phyloP scores from a whole-genome alignment of 2,329 filamentous ascomycete genomes.

The Neofusicoccum ribis region DNA sequence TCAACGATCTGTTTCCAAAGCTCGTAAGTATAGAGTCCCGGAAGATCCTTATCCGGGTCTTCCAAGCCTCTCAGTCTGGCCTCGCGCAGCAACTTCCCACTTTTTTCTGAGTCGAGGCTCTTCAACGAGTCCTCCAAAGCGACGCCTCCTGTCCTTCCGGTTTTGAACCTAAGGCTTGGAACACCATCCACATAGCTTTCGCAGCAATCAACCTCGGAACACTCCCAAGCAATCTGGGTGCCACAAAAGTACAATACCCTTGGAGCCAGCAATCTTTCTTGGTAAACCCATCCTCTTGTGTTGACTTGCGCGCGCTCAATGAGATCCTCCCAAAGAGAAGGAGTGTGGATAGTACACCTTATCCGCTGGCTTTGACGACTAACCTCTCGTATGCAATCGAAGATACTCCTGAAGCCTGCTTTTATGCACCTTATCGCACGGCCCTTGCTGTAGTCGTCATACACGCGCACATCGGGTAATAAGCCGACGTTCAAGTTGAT shows the following conservation, averaged over 20 bases:
- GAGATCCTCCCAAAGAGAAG: constrained; percentile 22
- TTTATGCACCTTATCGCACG: background rate
- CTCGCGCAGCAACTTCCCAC: constrained; percentile 1
- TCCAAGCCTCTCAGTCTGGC: constrained; percentile 1
- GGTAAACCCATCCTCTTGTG: constrained; percentile 28
- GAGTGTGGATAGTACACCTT: constrained; percentile 22
- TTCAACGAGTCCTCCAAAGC: constrained; percentile 18
- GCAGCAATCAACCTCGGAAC: constrained; percentile 18
- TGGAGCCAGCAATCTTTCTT: constrained; percentile 28
- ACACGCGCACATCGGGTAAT: background rate
- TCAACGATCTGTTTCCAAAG: constrained; percentile 26
- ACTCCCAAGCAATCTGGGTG: constrained; percentile 29
- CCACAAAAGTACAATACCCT: constrained; percentile 28
- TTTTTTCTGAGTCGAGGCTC: background rate
- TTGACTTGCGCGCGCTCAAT: constrained; percentile 26
- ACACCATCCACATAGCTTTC: constrained; percentile 22
- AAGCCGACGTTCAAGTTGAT: background rate
- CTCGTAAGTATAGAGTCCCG: constrained; percentile 16
- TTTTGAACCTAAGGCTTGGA: background rate
- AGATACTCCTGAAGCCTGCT: background rate
- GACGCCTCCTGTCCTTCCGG: background rate
- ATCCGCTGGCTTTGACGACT: background rate
- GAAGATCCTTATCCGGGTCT: constrained; percentile 16
- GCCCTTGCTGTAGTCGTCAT: too few species aligned
- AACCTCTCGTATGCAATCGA: background rate